Base-by-base conservation (phyloP, 192 early-diverging fungal genomes). In the Gigaspora rosea region DNA sequence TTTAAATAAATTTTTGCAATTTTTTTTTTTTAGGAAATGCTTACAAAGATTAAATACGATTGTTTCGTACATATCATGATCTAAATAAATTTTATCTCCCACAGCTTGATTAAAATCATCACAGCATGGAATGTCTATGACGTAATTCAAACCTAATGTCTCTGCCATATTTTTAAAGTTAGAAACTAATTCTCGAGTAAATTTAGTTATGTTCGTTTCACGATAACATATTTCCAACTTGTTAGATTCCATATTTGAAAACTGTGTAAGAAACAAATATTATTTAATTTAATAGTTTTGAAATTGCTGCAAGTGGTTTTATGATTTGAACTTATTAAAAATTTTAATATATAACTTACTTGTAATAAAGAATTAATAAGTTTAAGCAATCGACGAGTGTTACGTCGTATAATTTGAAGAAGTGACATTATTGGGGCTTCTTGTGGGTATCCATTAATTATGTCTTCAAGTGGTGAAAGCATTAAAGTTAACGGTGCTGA, bases 321-420 rank as follows among this genome's bases (percentile, higher is more conserved):
- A 27, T 27, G 27, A 27, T 27, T 27, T 27, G 27, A 27, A 27
- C 27, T 27, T 27, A 27, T 36, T 33, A 65, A 10, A 41, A 16
- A 65, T 62, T 85, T 66, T 9, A 86, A 73, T 73, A 84, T 83
- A 36, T 86, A 83, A 22, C 81, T 84, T 3, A 84, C 27, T 27
- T 27, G 27, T 27, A 27, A 27, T 1, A 27, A 27, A 1, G 27
- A 27, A 27, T 27, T 27, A 27, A 27, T 27, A 27, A 27, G 27
- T 27, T 27, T 27, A 27, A 27, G 27, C 1, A 27, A 27, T 27
- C 27, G 27, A 27, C 27, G 27, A 27, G 27, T 1, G 27, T 27
- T 27, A 27, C 27, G 27, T 27, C 27, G 27, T 27, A 27, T 27
- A 27, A 27, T 27, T 27, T 27, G 27, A 27, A 27, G 27, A 27